Base-by-base conservation (phyloP, 1,284 basidiomycete genomes). In the Pseudomicrostroma phylloplanum region DNA sequence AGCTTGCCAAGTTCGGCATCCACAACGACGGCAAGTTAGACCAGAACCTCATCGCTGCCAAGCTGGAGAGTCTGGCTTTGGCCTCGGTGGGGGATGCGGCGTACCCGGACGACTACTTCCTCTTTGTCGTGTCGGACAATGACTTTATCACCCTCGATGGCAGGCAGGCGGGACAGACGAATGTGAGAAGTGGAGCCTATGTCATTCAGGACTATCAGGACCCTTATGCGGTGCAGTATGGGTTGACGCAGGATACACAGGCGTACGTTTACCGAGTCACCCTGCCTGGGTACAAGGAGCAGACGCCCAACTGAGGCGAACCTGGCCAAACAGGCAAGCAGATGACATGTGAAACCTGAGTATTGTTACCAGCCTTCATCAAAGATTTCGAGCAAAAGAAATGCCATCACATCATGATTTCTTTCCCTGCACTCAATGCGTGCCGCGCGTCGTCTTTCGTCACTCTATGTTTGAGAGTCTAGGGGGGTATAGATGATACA, bases 51-150 rank as follows among this genome's bases (percentile, higher is more conserved):
- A 83, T 88, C 60, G 84, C 84, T 62, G 83, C 83, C 2, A 88
- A 88, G 78, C 88, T 87, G 85, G 87, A 88, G 72, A 85, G 84
- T 7, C 81, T 87, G 57, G 85, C 86, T 13, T 79, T 88, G 11
- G 84, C 86, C 0, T 82, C 81, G 21, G 73, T 82, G 1, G 51
- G 51, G 6, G 51, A 54, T 25, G 4, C 19, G 21, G 86, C 87
- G 66, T 68, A 80, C 3, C 85, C 85, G 0, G 80, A 88, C 72
- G 87, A 88, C 71, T 88, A 84, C 77, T 88, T 88, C 81, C 79
- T 89, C 40, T 84, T 87, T 79, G 84, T 84, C 11, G 83, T 82
- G 19, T 80, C 83, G 59, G 87, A 88, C 77, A 88, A 88, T 69
- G 86, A 88, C 74, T 87, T 87, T 77, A 79, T 86, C 56, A 87